A percentile compares a stretch with the other conserved stretches of the same genome.
Conservation (phyloP, 177 flowering plant genomes). For the Vitis hybrid region DNA sequence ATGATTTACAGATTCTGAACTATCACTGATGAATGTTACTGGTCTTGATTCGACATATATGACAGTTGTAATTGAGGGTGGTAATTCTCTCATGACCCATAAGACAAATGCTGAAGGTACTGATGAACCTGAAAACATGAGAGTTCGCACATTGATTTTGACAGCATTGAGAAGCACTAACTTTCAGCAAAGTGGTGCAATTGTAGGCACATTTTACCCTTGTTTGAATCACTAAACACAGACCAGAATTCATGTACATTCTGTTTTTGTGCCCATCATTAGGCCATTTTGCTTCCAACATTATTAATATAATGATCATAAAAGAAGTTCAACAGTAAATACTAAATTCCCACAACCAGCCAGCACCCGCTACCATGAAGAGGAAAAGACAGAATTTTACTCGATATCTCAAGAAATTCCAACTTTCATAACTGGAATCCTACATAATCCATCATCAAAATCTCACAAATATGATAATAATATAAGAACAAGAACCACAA, state of each 20-base stretch:
- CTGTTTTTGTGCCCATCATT: background rate
- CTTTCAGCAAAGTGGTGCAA: too few species aligned
- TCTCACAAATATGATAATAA: background rate
- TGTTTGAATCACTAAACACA: background rate
- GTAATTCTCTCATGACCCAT: conserved; percentile 87
- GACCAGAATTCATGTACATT: background rate
- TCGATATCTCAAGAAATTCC: background rate
- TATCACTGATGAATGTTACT: conserved; percentile 51
- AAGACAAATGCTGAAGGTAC: conserved; percentile 77
- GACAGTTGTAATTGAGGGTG: conserved; percentile 39
- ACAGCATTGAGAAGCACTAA: background rate
- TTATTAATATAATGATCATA: background rate
- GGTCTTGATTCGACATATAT: conserved; percentile 42
- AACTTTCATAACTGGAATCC: background rate
- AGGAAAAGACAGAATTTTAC: too few species aligned
- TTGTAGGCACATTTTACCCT: background rate
- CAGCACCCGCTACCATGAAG: background rate
- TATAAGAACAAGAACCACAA: background rate
- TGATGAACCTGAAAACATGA: conserved; percentile 66
- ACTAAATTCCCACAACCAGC: background rate
- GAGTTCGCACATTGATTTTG: background rate
- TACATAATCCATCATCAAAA: background rate
- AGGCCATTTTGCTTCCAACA: background rate
- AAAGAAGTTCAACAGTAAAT: background rate
- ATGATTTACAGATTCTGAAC: conserved; percentile 27